These are phyloP conservation scores for Epichloe glyceriae DNA, from an alignment of 2,329 filamentous ascomycete species.

Conservation along the genomic window DNA sequence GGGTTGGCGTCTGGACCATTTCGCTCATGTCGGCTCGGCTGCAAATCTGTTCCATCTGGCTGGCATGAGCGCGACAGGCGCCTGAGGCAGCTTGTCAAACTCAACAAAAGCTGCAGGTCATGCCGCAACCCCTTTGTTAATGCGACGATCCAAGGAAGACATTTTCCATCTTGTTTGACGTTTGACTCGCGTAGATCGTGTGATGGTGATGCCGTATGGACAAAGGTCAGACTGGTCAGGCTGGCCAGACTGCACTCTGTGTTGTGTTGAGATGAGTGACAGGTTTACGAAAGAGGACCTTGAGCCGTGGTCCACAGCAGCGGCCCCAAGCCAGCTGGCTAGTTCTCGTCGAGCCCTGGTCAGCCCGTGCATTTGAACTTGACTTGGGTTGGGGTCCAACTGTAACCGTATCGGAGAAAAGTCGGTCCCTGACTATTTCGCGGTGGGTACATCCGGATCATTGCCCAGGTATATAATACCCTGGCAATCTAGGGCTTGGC, in stretches of 20 bases:
- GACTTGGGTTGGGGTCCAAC: not conserved
- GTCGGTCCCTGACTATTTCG: not conserved
- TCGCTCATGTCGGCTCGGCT: not conserved
- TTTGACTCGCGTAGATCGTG: not conserved
- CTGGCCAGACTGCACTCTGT: not conserved
- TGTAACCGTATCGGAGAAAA: not conserved
- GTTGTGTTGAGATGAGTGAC: not conserved
- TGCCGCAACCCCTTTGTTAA: not conserved
- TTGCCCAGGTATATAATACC: too few species aligned
- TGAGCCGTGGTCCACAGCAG: not conserved
- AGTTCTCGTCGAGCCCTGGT: not conserved
- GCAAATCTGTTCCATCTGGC: not conserved
- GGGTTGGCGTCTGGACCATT: constrained; percentile 3
- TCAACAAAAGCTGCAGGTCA: not conserved
- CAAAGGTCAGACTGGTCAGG: not conserved
- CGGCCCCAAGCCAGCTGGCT: not conserved
- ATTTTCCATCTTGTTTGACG: constrained; percentile 1
- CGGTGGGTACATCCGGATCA: too few species aligned
- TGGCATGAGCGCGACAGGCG: not conserved
- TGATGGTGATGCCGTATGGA: not conserved
- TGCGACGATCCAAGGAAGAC: not conserved
- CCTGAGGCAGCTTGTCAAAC: not conserved
- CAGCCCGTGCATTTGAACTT: not conserved
- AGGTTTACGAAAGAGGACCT: not conserved
- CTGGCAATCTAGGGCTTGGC: too few species aligned